Evolutionary conservation across 1,284 basidiomycete genomes (phyloP).

Genomic region (Cryptococcus sp.): DNA sequence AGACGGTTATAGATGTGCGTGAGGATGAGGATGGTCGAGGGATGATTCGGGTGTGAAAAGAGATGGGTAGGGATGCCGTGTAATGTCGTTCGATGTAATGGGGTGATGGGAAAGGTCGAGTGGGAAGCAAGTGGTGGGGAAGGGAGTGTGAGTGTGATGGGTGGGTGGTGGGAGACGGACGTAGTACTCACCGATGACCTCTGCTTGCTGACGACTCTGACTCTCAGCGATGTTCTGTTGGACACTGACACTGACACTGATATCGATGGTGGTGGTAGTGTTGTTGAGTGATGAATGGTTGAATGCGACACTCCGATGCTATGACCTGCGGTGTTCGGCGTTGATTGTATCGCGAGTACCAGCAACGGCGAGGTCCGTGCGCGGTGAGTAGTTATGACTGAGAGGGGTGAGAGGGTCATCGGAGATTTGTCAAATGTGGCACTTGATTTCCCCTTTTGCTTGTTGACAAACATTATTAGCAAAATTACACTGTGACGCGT

Average conservation of each 20-base stretch:
- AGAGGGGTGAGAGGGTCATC: not conserved
- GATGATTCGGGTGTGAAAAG: not conserved
- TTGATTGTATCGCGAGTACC: no score
- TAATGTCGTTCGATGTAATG: not conserved
- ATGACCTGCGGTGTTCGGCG: no score
- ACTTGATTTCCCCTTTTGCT: conserved; percentile 1
- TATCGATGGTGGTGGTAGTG: no score
- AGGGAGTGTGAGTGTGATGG: conserved; percentile 2
- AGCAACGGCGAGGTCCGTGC: no score
- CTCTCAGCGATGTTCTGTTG: no score
- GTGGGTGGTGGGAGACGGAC: not conserved
- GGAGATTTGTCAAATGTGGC: conserved; percentile 13
- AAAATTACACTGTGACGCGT: conserved; percentile 10
- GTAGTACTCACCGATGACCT: not conserved
- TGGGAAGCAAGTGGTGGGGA: conserved; percentile 1
- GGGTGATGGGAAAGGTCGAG: conserved; percentile 15
- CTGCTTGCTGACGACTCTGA: no score
- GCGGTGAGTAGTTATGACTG: not conserved
- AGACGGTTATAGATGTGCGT: conserved; percentile 2
- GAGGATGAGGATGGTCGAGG: not conserved
- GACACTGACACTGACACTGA: no score
- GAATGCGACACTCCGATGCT: no score
- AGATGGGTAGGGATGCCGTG: not conserved
- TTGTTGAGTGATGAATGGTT: no score
- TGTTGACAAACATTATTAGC: conserved; percentile 4